Base-by-base conservation (phyloP, 805 yeast species). In the Starmerella geochares region DNA sequence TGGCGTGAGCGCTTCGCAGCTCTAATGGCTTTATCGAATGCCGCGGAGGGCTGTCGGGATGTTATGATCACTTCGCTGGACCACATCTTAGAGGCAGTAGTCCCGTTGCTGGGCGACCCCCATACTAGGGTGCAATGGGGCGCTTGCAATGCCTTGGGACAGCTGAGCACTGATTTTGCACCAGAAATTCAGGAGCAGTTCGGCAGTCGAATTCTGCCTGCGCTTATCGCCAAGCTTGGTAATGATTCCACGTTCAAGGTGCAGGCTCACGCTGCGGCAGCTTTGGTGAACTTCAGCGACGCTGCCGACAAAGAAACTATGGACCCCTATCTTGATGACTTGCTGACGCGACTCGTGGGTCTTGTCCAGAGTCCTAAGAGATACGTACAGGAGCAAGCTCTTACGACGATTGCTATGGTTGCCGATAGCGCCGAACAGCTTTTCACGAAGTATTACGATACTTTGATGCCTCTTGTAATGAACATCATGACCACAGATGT, bases 1-100 rank as follows among this genome's bases (percentile, higher is more conserved):
- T 92, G 98, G 98, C 81, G 94, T 65, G 94, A 87, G 65, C 81
- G 96, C 54, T 95, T 88, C 65, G 98, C 95, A 21, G 95, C 96
- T 1, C 70, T 92, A 49, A 92, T 92, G 97, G 96, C 96, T 0
- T 71, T 92, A 24, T 87, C 96, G 0, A 81, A 95, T 4, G 95
- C 95, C 20, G 96, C 96, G 35, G 98, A 92, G 70, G 98, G 98
- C 46, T 90, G 97, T 68, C 75, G 86, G 44, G 96, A 88, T 57
- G 86, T 83, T 13, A 73, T 92, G 67, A 82, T 85, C 43, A 71
- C 77, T 28, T 95, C 87, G 63, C 83, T 86, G 44, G 84, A 87
- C 52, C 79, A 77, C 60, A 78, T 92, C 41, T 70, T 92, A 57
- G 94, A 85, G 59, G 74, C 90, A 78, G 80, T 92, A 29, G 65